phyloP scores from a whole-genome alignment of 176 grass and related monocot species.

The Musa beccarii region DNA sequence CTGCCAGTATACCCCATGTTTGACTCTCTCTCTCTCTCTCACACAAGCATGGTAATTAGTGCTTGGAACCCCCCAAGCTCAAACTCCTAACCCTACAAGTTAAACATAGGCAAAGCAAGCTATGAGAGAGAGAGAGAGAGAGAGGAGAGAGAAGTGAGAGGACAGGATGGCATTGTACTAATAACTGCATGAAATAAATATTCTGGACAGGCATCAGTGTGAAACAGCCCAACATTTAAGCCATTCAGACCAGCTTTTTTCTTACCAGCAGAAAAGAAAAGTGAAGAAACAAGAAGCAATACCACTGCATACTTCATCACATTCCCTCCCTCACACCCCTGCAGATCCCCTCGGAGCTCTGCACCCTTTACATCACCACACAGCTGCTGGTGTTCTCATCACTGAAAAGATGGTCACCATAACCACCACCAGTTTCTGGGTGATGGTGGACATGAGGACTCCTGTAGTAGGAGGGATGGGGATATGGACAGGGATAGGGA shows the following conservation, averaged over 20 bases:
- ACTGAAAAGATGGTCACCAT: constrained; percentile 41
- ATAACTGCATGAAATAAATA: constrained; percentile 15
- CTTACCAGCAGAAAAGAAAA: not conserved
- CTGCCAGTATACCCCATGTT: constrained; percentile 12
- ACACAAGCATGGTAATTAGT: not conserved
- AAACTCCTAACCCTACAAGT: not conserved
- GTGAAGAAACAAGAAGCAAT: not conserved
- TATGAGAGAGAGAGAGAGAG: not conserved
- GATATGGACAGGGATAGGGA: not conserved
- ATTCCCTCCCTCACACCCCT: no score
- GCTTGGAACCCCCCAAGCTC: no score
- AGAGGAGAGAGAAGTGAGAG: not conserved
- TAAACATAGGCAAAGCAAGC: not conserved
- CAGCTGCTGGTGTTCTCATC: constrained; percentile 27
- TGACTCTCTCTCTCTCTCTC: not conserved
- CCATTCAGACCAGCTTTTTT: not conserved
- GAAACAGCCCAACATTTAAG: not conserved
- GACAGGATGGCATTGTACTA: constrained; percentile 7
- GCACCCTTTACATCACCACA: constrained; percentile 65
- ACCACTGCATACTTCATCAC: not conserved
- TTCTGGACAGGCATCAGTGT: constrained; percentile 7
- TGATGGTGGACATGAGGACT: constrained; percentile 29
- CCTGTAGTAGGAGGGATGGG: constrained; percentile 17
- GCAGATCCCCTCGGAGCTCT: no score
- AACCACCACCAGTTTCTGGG: constrained; percentile 38